phyloP scores from a whole-genome alignment of 1,284 basidiomycete species.

The Psilocybe mexicana region DNA sequence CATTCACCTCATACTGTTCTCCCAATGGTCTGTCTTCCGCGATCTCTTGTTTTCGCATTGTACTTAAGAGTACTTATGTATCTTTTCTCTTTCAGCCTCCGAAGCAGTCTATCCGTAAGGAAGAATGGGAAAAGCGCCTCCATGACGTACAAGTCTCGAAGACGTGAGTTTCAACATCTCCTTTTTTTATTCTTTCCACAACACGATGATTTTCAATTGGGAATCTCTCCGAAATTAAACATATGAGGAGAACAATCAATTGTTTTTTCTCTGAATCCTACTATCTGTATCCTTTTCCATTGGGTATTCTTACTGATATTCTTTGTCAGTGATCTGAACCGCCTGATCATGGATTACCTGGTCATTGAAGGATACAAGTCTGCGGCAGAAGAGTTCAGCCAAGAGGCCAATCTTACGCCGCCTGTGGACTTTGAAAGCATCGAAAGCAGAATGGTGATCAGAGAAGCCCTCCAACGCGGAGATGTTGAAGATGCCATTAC shows the following conservation, averaged over 20 bases:
- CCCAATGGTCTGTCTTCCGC: slow-evolving; percentile 35
- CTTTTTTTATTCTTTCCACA: slow-evolving; percentile 12
- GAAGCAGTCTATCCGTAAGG: slow-evolving; percentile 60
- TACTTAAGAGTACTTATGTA: slow-evolving; percentile 17
- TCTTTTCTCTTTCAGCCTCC: slow-evolving; percentile 30
- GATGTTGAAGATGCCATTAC: slow-evolving; percentile 94
- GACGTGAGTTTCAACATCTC: slow-evolving; percentile 54
- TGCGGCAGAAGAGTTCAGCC: slow-evolving; percentile 92
- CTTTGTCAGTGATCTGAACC: slow-evolving; percentile 79
- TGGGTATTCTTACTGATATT: slow-evolving; percentile 37
- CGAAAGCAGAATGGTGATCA: slow-evolving; percentile 91
- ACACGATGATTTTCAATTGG: slow-evolving; percentile 68
- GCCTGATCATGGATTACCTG: slow-evolving; percentile 97
- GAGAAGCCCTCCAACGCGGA: slow-evolving; percentile 91
- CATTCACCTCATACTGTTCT: slow-evolving; percentile 13
- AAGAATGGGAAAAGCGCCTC: slow-evolving; percentile 76
- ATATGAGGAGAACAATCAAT: slow-evolving; percentile 63
- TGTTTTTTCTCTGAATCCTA: slow-evolving; percentile 76
- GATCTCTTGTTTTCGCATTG: slow-evolving; percentile 12
- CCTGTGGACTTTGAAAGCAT: slow-evolving; percentile 90
- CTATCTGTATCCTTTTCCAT: slow-evolving; percentile 20
- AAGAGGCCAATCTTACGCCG: slow-evolving; percentile 79
- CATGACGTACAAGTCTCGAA: slow-evolving; percentile 77
- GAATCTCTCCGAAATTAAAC: slow-evolving; percentile 81
- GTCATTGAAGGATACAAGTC: slow-evolving; percentile 97